These are phyloP conservation scores for Ramichloridium luteum DNA, from an alignment of 2,329 filamentous ascomycete species.

Conservation along the genomic window DNA sequence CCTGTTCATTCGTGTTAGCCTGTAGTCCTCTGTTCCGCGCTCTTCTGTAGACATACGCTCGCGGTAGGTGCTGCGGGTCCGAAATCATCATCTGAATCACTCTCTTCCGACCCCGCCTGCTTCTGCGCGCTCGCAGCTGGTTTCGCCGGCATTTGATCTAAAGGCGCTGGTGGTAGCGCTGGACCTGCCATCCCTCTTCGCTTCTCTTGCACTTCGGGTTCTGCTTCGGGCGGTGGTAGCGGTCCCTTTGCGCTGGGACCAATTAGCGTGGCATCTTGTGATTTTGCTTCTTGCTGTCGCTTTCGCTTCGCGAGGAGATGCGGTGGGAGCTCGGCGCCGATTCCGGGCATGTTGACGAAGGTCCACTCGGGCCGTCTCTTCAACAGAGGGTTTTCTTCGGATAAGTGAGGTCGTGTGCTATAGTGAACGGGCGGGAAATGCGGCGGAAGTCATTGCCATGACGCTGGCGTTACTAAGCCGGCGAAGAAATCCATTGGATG, in stretches of 20 bases:
- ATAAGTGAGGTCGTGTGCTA: too few relatives aligned
- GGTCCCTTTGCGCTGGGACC: constrained; percentile 27
- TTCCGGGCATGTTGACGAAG: constrained; percentile 62
- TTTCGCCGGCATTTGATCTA: constrained; percentile 30
- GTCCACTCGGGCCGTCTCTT: too few relatives aligned
- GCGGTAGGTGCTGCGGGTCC: constrained; percentile 32
- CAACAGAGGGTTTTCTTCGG: too few relatives aligned
- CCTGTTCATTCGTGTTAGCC: constrained; percentile 2
- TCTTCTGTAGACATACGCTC: constrained; percentile 2
- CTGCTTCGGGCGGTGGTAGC: constrained; percentile 27
- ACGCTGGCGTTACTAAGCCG: too few relatives aligned
- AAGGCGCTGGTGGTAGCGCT: constrained; percentile 39
- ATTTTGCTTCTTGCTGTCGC: constrained; percentile 34
- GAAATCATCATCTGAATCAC: constrained; percentile 31
- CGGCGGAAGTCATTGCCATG: too few relatives aligned
- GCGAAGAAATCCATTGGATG: too few relatives aligned
- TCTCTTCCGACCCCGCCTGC: constrained; percentile 11
- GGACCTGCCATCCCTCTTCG: constrained; percentile 43
- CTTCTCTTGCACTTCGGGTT: constrained; percentile 28
- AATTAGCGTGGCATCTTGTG: constrained; percentile 24
- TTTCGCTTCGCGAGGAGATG: constrained; percentile 45
- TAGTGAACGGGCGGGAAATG: too few relatives aligned
- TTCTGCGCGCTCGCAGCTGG: constrained; percentile 8
- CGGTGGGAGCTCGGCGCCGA: constrained; percentile 58
- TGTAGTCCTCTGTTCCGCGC: constrained; percentile 7